Conservation (phyloP, 805 yeast genomes). For the Hermanozyma aechmeae region DNA sequence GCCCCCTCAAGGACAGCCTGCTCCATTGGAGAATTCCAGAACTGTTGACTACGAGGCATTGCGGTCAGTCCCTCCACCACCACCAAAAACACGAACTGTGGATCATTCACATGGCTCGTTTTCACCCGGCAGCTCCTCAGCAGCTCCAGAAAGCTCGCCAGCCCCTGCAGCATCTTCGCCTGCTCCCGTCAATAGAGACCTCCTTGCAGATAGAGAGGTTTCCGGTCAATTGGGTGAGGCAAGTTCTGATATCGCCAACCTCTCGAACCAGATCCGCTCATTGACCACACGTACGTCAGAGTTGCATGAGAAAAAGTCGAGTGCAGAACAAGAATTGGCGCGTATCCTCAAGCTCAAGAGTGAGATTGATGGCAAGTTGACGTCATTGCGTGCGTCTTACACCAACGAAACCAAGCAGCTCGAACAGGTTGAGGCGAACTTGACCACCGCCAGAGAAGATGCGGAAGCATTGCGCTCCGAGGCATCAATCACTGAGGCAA, state of each 20-base stretch:
- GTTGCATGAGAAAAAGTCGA: constrained; percentile 58
- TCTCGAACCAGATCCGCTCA: constrained; percentile 77
- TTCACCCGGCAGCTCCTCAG: no score
- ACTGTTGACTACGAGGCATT: constrained; percentile 42
- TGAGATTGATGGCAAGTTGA: constrained; percentile 65
- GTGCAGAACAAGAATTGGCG: constrained; percentile 72
- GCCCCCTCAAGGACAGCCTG: constrained; percentile 1
- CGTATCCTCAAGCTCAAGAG: constrained; percentile 56
- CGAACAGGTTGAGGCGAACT: constrained; percentile 55
- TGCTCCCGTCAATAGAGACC: no score
- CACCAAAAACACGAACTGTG: no score
- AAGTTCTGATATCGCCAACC: constrained; percentile 76
- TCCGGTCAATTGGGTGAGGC: constrained; percentile 68
- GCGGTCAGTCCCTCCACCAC: constrained; percentile 38
- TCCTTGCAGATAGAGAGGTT: constrained; percentile 50
- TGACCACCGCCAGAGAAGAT: constrained; percentile 54
- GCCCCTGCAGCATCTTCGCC: no score
- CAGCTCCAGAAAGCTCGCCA: no score
- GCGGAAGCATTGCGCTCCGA: constrained; percentile 64
- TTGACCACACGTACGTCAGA: constrained; percentile 65
- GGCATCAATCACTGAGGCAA: constrained; percentile 70
- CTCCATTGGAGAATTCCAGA: constrained; percentile 7
- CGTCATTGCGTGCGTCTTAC: constrained; percentile 57
- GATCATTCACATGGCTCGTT: no score
- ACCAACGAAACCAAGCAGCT: constrained; percentile 74